Percentiles rank a stretch among this genome's conserved stretches.
phyloP scores from a whole-genome alignment of 768 basidiomycete genomes.

The Wakefieldia striispora region DNA sequence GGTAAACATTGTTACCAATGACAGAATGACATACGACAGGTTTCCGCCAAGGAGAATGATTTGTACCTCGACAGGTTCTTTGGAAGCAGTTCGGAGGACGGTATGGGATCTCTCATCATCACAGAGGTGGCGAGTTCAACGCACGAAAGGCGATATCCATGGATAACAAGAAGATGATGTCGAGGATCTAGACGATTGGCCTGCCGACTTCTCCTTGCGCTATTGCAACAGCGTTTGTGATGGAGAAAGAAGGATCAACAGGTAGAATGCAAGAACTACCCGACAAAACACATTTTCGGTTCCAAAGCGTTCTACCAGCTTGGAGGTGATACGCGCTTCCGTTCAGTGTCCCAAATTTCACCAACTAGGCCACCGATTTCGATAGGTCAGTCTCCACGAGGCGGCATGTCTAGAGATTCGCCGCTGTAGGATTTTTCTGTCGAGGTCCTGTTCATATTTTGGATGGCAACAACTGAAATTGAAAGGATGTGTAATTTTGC shows the following conservation, averaged over 20 bases:
- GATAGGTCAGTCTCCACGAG: too few relatives aligned
- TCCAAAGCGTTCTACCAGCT: conserved; percentile 39
- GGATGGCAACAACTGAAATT: conserved; percentile 18
- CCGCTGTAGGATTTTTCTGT: neutral
- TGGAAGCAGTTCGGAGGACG: conserved; percentile 36
- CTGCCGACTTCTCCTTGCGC: conserved; percentile 30
- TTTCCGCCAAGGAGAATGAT: conserved; percentile 48
- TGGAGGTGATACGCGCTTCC: conserved; percentile 44
- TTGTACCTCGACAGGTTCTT: conserved; percentile 46
- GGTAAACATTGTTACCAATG: conserved; percentile 21
- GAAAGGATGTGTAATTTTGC: neutral
- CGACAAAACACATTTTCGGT: conserved; percentile 41
- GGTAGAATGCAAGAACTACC: conserved; percentile 34
- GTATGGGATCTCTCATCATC: conserved; percentile 2
- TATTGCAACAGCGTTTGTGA: conserved; percentile 41
- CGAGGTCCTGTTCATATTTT: neutral
- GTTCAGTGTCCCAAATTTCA: conserved; percentile 33
- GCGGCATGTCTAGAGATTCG: too few relatives aligned
- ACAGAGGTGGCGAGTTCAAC: conserved; percentile 5
- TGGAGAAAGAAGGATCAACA: conserved; percentile 43
- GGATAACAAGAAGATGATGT: conserved; percentile 28
- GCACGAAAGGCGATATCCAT: conserved; percentile 43
- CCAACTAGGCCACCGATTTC: conserved; percentile 42
- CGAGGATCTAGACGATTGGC: conserved; percentile 36
- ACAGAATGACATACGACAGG: conserved; percentile 45